Base-by-base conservation (phyloP, 768 basidiomycete species). In the Leccinum olivaceopallidum region DNA sequence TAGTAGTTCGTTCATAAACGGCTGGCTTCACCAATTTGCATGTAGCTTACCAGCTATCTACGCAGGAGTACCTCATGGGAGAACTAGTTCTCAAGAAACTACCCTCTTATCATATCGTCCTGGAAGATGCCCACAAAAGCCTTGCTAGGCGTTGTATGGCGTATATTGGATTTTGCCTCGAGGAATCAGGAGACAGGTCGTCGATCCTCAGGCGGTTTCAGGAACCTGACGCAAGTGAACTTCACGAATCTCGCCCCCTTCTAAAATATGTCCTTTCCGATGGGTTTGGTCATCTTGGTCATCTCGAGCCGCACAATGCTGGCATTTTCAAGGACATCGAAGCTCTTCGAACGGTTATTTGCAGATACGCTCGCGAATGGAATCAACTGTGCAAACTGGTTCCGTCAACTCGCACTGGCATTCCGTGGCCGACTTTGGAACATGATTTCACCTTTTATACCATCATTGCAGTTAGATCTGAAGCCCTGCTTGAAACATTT, bases 281-380 rank as follows among this genome's bases (percentile, higher is more conserved):
- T 34, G 63, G 63, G 1, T 64, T 64, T 14, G 36, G 20, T 22
- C 63, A 64, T 18, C 63, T 64, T n/a, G 8, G 36, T 13, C 13
- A 60, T 30, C 55, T 64, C 0, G 48, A 22, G 6, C 12, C 6
- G 6, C 37, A 6, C 0, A 34, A 53, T 2, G 18, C n/a, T 2
- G 20, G 32, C 2, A 56, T 66, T 18, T 9, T 67, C 5, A 10
- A 7, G 2, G 65, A 63, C 1, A 53, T 67, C 5, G 14, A 55
- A 32, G 24, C 12, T 2, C 49, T 67, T 0, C 62, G 59, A 48
- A 3, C 0, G 3, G 14, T n/a, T 5, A 61, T 64, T 53, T 2
- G 1, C 20, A 32, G n/a, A 57, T 34, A 26, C 8, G 0, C 53
- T 6, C 34, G 3, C 20, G 56, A 58, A 20, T 61, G 63, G 63